phyloP scores from a whole-genome alignment of 2,329 filamentous ascomycete species.

The Fusarium duplospermum region DNA sequence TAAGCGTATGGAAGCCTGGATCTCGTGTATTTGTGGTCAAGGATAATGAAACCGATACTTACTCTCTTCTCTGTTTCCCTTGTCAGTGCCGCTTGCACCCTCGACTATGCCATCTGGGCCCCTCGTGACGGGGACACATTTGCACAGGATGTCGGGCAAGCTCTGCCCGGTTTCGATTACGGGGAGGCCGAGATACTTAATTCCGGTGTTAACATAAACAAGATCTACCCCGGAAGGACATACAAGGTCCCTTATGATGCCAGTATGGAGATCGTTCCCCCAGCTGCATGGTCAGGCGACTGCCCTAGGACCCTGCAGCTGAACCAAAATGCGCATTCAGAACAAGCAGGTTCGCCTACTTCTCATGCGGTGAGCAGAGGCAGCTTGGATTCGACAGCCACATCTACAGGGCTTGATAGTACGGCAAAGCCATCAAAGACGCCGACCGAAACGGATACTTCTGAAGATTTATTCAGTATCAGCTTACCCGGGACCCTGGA shows the following conservation, averaged over 20 bases:
- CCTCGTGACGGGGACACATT: not conserved
- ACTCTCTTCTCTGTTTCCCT: not conserved
- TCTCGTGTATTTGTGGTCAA: not conserved
- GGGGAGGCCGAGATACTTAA: not conserved
- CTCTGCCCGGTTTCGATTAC: not conserved
- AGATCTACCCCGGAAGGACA: not conserved
- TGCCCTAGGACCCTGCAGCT: constrained; percentile 5
- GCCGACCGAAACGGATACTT: not conserved
- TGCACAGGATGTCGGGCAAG: not conserved
- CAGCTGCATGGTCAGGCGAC: not conserved
- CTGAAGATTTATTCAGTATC: not conserved
- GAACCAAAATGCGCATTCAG: not conserved
- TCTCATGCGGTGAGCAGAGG: not conserved
- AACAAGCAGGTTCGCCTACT: not conserved
- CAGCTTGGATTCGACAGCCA: not conserved
- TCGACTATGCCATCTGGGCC: not conserved
- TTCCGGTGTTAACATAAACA: not conserved
- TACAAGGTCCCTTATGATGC: constrained; percentile 3
- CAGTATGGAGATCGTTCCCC: not conserved
- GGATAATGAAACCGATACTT: not conserved
- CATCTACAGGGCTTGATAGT: not conserved
- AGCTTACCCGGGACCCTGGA: not conserved
- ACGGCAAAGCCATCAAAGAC: not conserved
- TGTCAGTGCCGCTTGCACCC: not conserved
- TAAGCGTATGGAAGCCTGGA: not conserved